Evolutionary conservation across 768 basidiomycete genomes (phyloP).

Genomic region (Trametes maxima): DNA sequence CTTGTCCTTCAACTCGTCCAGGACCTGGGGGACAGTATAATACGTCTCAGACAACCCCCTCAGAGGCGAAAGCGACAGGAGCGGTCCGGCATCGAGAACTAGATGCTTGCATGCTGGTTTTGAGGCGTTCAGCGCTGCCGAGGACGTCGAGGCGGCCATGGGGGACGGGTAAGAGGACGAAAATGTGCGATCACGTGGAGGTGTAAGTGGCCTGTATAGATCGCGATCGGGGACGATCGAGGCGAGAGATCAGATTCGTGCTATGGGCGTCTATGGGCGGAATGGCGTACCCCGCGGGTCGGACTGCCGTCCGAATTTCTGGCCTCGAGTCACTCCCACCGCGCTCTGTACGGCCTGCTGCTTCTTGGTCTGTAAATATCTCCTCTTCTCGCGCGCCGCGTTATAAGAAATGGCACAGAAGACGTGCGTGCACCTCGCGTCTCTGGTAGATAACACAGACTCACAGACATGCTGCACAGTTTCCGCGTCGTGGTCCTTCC

Average conservation of each 20-base stretch:
- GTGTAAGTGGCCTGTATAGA: constrained; percentile 7
- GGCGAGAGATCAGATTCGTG: constrained; percentile 2
- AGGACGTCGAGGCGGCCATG: constrained; percentile 26
- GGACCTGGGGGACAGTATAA: constrained; percentile 86
- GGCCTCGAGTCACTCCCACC: constrained; percentile 11
- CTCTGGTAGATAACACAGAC: constrained; percentile 1
- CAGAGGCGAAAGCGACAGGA: constrained; percentile 86
- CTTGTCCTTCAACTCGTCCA: constrained; percentile 87
- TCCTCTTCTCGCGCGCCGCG: neutral
- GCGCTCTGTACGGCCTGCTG: too few species aligned
- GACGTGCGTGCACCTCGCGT: constrained; percentile 25
- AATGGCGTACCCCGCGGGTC: constrained; percentile 3
- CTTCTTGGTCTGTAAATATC: neutral
- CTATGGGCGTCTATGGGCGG: constrained; percentile 3
- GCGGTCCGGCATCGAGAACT: constrained; percentile 91
- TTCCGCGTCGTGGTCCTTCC: constrained; percentile 88
- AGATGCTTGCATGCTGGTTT: constrained; percentile 69
- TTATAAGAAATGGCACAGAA: constrained; percentile 28
- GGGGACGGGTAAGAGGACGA: constrained; percentile 17
- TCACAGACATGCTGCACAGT: constrained; percentile 41
- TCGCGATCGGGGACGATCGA: constrained; percentile 15
- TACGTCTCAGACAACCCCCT: constrained; percentile 87
- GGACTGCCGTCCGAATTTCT: constrained; percentile 11
- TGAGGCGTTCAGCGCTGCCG: constrained; percentile 15
- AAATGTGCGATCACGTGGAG: constrained; percentile 29